A percentile compares a stretch with the other conserved stretches of the same genome.
Conservation (phyloP, 108 stramenopile species). For the Nitzschia inconspicua region DNA sequence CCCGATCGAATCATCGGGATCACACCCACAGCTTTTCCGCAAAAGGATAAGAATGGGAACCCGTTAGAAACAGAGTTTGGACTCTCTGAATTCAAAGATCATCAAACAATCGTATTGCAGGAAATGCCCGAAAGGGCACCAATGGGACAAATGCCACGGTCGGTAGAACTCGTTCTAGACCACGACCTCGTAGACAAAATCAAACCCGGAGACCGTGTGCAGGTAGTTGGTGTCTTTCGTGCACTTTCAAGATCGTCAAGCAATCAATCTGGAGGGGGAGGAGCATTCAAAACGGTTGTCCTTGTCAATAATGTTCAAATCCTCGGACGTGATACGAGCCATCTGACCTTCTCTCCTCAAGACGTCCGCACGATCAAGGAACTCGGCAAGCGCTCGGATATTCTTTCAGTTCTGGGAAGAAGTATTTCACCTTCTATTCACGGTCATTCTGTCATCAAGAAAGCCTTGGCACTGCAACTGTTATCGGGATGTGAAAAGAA, state of each 20-base stretch:
- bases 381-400: constrained; percentile 74
- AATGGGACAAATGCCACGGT: constrained; percentile 97
- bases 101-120: constrained; percentile 94
- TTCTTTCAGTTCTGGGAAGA: constrained; percentile 77
- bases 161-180: constrained; percentile 89
- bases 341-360: constrained; percentile 63
- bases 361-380: constrained; percentile 84
- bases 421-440: constrained; percentile 95
- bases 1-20: constrained; percentile 71
- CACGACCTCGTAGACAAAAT: constrained; percentile 92
- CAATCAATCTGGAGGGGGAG: constrained; percentile 35
- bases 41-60: constrained; percentile 88
- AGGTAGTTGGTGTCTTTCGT: constrained; percentile 88
- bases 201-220: constrained; percentile 97
- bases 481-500: constrained; percentile 95
- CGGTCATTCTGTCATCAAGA: constrained; percentile 97
- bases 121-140: constrained; percentile 97
- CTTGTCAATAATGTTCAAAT: constrained; percentile 93
- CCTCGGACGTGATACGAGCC: constrained; percentile 84
- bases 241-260: constrained; percentile 57
- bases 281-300: constrained; percentile 93
- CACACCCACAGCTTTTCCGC: constrained; percentile 88
- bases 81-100: constrained; percentile 92
- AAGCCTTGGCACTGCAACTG: constrained; percentile 91
- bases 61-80: constrained; percentile 96